Base-by-base conservation (phyloP, 2,329 filamentous ascomycete genomes). In the Pseudogymnoascus destructans region DNA sequence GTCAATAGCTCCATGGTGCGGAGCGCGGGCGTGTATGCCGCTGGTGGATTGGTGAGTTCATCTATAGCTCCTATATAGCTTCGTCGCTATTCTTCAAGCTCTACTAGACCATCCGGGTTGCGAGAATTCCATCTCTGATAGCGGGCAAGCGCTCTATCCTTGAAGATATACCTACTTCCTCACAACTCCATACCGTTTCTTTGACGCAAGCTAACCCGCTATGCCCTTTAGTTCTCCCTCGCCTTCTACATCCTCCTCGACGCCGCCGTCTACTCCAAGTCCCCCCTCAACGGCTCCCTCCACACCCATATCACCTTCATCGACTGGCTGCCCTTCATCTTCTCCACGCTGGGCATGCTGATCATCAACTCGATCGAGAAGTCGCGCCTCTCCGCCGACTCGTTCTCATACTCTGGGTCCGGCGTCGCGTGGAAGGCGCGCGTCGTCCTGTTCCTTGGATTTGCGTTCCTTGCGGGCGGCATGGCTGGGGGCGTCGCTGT, bases 331-430 rank as follows among this genome's bases (percentile, higher is more conserved):
- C 82, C 82, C 57, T 76, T 86, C 64, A 78, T 85, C 70, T 85
- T 85, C 74, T 81, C 78, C 63, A 77, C 78, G 62, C 74, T 85
- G 62, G 82, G 83, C 62, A 85, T 86, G 81, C 76, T 86, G 60
- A 85, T 85, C 70, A 85, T 85, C 75, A 85, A 86, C 75, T 80
- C 77, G 64, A 81, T 85, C 63, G 81, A 85, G 73, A 85, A 86
- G 72, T 74, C 80, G 60, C 78, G 82, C 57, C 75, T 86, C 62
- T 80, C 79, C 65, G 75, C 79, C 65, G 81, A 86, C 72, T 78
- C 74, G 59, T 83, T 83, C 70, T 78, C 76, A 62, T 84, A 85
- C 71, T 77, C 75, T 60, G 81, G 82, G 54, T 77, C 74, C 55
- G 80, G 80, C 10, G 82, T 86, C 25, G 82, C 82, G 8, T 85